Evolutionary conservation across 495 filamentous ascomycete genomes (phyloP), one percentile per base, ranked within the genome.

Genomic region (Patellaria atrata): DNA sequence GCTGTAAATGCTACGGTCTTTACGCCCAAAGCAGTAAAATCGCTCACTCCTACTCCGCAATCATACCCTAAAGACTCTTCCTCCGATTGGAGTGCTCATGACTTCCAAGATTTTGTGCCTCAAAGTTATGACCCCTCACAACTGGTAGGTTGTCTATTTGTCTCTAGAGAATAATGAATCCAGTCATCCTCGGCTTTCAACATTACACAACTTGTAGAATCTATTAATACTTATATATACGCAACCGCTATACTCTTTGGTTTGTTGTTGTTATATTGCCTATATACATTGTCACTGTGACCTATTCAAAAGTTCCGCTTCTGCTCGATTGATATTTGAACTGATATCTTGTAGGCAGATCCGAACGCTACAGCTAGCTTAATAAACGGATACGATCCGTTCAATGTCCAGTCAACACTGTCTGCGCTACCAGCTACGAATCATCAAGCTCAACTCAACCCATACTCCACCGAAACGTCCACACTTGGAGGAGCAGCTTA

Each of bases 1-100:
- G 76, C 80, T 38, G 91, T 77, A 2, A 84, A 65, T 57, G 89
- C 89, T n/a, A 79, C 82, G 31, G 77, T 84, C 8, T 97, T 97
- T 46, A 92, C 83, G 24, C 89, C 89, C 12, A 67, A 56, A 45
- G 40, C 46, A 41, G 55, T 55, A 37, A 53, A 58, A 34, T n/a
- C 22, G 3, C 16, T 30, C 35, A 50, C 36, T 22, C 36, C 59
- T 41, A 64, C 47, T 8, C 69, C 48, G 55, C 68, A 57, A 59
- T 66, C 47, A 53, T 70, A 51, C 59, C 65, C 56, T 40, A 63
- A 68, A 33, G 47, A 56, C 31, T 56, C 57, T 36, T 57, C 59
- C 15, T 52, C 63, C 9, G 70, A 76, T 35, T 73, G 70, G 69
- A 57, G 62, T 14, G 57, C 63, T 9, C 63, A 67, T 0, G 71